These are phyloP conservation scores for Claviceps sp. DNA, from an alignment of 2,329 filamentous ascomycete species.

Conservation along the genomic window DNA sequence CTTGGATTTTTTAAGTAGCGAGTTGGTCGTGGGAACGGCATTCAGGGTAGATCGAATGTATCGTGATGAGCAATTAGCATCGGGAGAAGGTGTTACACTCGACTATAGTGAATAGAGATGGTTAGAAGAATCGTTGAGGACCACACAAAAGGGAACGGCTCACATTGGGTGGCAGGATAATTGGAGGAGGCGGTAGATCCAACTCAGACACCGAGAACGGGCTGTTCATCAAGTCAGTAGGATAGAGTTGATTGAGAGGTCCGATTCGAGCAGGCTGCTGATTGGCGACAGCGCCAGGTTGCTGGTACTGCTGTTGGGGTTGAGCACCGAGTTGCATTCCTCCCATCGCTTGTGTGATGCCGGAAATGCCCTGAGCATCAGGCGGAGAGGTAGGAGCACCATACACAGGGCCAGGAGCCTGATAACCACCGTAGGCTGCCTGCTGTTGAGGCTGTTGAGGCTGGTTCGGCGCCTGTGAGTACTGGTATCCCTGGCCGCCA, in stretches of 20 bases:
- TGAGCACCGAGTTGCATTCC: conserved; percentile 62
- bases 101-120: conserved; percentile 36
- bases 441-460: conserved; percentile 29
- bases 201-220: conserved; percentile 91
- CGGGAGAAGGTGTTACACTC: conserved; percentile 79
- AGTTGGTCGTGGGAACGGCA: conserved; percentile 82
- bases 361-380: conserved; percentile 41
- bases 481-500: conserved; percentile 26
- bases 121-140: conserved; percentile 21
- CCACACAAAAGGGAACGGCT: conserved; percentile 23
- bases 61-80: conserved; percentile 84
- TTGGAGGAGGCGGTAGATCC: conserved; percentile 80
- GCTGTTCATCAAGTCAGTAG: conserved; percentile 80
- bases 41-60: conserved; percentile 94
- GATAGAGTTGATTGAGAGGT: conserved; percentile 75
- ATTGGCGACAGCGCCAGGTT: conserved; percentile 22
- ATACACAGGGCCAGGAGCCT: conserved; percentile 49
- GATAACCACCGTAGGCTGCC: conserved; percentile 24
- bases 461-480: conserved; percentile 29
- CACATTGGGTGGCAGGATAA: conserved; percentile 84
- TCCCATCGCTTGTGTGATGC: conserved; percentile 73
- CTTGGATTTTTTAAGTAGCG: conserved; percentile 90
- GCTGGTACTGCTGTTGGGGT: conserved; percentile 31
- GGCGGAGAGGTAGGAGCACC: conserved; percentile 20
- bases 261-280: conserved; percentile 29